Base-by-base conservation (phyloP, 73 alveolate species). In the Paraurostyla sp. region DNA sequence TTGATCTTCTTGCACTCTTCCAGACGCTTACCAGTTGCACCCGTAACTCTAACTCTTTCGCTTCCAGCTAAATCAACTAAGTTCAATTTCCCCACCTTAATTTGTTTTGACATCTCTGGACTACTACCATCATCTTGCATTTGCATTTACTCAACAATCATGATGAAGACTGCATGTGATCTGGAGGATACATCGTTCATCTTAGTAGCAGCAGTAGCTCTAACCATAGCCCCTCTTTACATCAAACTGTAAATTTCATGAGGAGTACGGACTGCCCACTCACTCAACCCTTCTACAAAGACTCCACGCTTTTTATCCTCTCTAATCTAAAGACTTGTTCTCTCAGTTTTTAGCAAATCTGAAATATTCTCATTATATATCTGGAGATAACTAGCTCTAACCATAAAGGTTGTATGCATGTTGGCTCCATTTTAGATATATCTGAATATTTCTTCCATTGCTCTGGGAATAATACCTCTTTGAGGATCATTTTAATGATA, bases 381-480 rank as follows among this genome's bases (percentile, higher is more conserved):
- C 91, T 96, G 97, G 46, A 96, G 89, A 91, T 96, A 96, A 7
- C 98, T 93, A 9, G 98, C 99, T 60, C 99, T 91, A 38, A 96
- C 97, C 97, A 96, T 96, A 88, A 96, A 96, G 43, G 97, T 96
- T 11, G 97, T 58, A 80, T 93, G 91, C 71, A 80, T 92, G 88
- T 92, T 93, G 18, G 98, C 83, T 58, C 93, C 89, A 46, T 88
- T 92, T 63, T 96, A 95, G 59, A 98, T 98, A 86, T 91, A 93
- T 51, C 95, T 92, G 91, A 98, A 98, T 33, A 98, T 97, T 58
- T 98, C 99, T 84, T 98, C 99, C 87, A 97, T 97, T 20, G 99
- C 89, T 82, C 99, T 85, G 27, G 99, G 99, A 25, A 98, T 96
- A 25, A 98, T 98, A 25, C 99, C 99, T 80, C 99, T 88, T 71